Evolutionary conservation across 768 basidiomycete species (phyloP).

Genomic region (Artomyces pyxidatus): DNA sequence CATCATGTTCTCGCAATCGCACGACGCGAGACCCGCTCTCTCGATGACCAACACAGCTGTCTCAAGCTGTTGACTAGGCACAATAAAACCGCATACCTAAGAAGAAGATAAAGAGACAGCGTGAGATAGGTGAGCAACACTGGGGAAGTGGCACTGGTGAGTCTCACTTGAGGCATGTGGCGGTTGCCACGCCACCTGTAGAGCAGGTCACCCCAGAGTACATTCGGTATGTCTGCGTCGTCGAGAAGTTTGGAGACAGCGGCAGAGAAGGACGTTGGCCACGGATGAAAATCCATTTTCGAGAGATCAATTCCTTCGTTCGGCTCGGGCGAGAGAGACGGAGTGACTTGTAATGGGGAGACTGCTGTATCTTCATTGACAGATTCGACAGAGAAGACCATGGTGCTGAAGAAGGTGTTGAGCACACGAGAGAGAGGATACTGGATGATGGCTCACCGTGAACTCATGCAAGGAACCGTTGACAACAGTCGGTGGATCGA

Average conservation of each 20-base stretch:
- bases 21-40: not conserved
- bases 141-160: not conserved
- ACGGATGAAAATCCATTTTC: not conserved
- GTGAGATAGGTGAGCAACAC: not conserved
- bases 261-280: not conserved
- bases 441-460: too few relatives aligned
- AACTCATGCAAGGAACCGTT: too few relatives aligned
- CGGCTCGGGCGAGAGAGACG: too few relatives aligned
- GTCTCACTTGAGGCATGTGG: not conserved
- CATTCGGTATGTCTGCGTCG: not conserved
- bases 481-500: too few relatives aligned
- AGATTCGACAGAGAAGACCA: too few relatives aligned
- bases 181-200: not conserved
- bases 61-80: not conserved
- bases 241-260: not conserved
- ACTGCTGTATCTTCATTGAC: too few relatives aligned
- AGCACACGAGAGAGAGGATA: too few relatives aligned
- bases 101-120: not conserved
- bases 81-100: not conserved
- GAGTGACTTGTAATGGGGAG: too few relatives aligned
- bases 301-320: not conserved
- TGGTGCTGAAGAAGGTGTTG: too few relatives aligned
- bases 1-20: not conserved
- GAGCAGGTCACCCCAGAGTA: not conserved
- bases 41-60: not conserved